Conservation (phyloP, 768 basidiomycete genomes). For the Kwoniella dejecticola region DNA sequence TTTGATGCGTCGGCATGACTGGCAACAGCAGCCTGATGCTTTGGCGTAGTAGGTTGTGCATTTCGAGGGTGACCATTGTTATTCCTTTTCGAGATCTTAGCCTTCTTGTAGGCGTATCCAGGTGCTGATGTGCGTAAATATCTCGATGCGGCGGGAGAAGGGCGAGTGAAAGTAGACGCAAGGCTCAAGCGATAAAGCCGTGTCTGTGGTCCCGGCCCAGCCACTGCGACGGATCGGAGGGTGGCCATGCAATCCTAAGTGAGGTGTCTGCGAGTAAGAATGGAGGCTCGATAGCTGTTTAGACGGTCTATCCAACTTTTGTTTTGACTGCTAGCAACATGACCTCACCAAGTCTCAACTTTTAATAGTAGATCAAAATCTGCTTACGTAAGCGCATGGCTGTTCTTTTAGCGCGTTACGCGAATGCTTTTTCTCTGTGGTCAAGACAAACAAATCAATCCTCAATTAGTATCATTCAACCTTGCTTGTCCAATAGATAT, state of each 20-base stretch:
- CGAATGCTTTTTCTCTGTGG: conserved; percentile 16
- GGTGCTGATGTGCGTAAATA: not conserved
- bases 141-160: not conserved
- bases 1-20: not conserved
- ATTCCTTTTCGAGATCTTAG: too few relatives aligned
- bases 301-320: too few relatives aligned
- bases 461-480: not conserved
- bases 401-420: too few relatives aligned
- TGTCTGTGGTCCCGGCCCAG: conserved; percentile 19
- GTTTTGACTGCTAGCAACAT: too few relatives aligned
- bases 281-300: too few relatives aligned
- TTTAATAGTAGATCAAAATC: too few relatives aligned
- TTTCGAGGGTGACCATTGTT: not conserved
- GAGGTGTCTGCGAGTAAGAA: not conserved
- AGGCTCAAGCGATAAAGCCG: conserved; percentile 2
- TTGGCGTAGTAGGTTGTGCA: not conserved
- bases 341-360: too few relatives aligned
- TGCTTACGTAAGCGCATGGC: too few relatives aligned
- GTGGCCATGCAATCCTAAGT: conserved; percentile 1
- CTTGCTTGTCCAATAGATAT: too few relatives aligned
- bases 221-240: not conserved
- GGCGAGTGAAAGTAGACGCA: not conserved
- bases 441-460: conserved; percentile 3
- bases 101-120: too few relatives aligned
- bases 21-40: not conserved